Evolutionary conservation across 2,329 filamentous ascomycete genomes (phyloP).

Genomic region (Neonectria magnoliae): DNA sequence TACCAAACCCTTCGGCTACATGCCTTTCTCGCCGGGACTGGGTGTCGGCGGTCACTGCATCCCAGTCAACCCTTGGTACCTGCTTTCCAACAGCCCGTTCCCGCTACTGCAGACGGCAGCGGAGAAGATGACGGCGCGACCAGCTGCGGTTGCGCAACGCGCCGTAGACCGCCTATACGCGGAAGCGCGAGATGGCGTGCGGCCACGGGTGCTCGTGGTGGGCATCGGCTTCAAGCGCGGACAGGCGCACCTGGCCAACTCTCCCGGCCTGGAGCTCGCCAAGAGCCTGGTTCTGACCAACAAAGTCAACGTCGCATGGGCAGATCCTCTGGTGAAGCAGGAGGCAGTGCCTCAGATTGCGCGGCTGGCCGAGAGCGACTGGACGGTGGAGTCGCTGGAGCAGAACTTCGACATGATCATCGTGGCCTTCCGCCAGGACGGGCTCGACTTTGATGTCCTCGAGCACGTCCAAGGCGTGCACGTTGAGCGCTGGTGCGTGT

Average conservation of each 20-base stretch:
- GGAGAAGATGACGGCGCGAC: slow-evolving; percentile 55
- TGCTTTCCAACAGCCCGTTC: slow-evolving; percentile 58
- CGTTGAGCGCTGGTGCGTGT: slow-evolving; percentile 54
- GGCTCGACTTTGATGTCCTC: slow-evolving; percentile 54
- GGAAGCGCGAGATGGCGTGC: slow-evolving; percentile 4
- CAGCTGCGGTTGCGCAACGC: slow-evolving; percentile 50
- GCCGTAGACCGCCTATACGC: slow-evolving; percentile 46
- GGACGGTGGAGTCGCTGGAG: slow-evolving; percentile 50
- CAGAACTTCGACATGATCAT: slow-evolving; percentile 55
- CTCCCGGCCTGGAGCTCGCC: slow-evolving; percentile 56
- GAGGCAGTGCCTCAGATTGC: slow-evolving; percentile 52
- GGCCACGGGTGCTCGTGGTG: slow-evolving; percentile 53
- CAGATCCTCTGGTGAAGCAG: slow-evolving; percentile 56
- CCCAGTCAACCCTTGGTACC: slow-evolving; percentile 64
- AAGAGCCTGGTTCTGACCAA: slow-evolving; percentile 49
- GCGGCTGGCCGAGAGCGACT: slow-evolving; percentile 50
- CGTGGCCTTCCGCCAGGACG: slow-evolving; percentile 54
- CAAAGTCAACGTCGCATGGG: slow-evolving; percentile 55
- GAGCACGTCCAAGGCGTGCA: slow-evolving; percentile 46
- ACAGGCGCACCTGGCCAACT: slow-evolving; percentile 58
- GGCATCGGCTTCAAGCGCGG: slow-evolving; percentile 63
- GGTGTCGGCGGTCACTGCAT: slow-evolving; percentile 68
- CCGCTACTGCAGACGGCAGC: slow-evolving; percentile 58
- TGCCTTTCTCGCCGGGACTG: slow-evolving; percentile 57
- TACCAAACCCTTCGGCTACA: slow-evolving; percentile 64